Conservation (phyloP, 176 grass and related monocot genomes). For the Aegilops umbellulata region DNA sequence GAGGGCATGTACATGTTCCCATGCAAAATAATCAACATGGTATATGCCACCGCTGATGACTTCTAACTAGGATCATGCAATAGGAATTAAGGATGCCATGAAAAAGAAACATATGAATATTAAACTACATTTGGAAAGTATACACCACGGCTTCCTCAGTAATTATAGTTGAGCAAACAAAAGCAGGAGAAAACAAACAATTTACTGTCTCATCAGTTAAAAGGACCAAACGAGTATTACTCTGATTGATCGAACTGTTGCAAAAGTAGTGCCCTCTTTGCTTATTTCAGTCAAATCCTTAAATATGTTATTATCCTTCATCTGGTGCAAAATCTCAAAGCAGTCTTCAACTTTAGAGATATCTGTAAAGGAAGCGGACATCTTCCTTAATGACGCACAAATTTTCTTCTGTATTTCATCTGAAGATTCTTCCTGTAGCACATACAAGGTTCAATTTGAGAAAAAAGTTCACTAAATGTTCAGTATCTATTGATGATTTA, state of each 20-base stretch:
- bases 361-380: conserved; percentile 66
- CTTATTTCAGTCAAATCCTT: conserved; percentile 69
- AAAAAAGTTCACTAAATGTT: conserved; percentile 11
- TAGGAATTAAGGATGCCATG: conserved; percentile 9
- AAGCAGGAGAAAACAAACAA: conserved; percentile 19
- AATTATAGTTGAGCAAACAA: conserved; percentile 19
- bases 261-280: conserved; percentile 53
- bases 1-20: not conserved
- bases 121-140: conserved; percentile 11
- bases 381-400: conserved; percentile 60
- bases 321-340: conserved; percentile 81
- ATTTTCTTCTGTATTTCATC: conserved; percentile 62
- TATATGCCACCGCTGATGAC: conserved; percentile 1
- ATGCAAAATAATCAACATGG: not conserved
- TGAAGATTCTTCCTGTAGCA: conserved; percentile 63
- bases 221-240: conserved; percentile 47
- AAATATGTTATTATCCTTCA: conserved; percentile 96
- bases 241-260: conserved; percentile 44
- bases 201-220: not conserved
- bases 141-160: not conserved
- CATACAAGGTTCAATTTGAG: conserved; percentile 21
- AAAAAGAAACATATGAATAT: conserved; percentile 10
- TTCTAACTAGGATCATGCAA: not conserved
- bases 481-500: conserved; percentile 18
- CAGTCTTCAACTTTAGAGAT: conserved; percentile 67